Evolutionary conservation across 768 basidiomycete species (phyloP).

Genomic region (Polyporus arcularius): DNA sequence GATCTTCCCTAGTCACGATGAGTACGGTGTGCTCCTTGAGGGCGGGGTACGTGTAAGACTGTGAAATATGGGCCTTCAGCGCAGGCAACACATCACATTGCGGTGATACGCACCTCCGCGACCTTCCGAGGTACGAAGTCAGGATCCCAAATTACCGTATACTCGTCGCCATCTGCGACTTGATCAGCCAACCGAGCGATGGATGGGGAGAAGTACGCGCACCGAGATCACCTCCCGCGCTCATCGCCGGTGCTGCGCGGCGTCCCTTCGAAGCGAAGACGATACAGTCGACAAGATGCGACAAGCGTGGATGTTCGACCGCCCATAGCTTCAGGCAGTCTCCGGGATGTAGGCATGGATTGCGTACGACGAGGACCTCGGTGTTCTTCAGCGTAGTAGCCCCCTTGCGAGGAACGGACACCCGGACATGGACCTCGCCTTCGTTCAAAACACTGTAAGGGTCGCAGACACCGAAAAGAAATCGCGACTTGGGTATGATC

Average conservation of each 20-base stretch:
- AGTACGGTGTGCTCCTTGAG: slow-evolving; percentile 53
- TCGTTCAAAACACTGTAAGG: slow-evolving; percentile 62
- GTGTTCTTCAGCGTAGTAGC: slow-evolving; percentile 56
- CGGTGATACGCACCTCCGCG: slow-evolving; percentile 43
- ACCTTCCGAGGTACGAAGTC: slow-evolving; percentile 59
- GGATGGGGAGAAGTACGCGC: slow-evolving; percentile 23
- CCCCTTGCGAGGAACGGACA: slow-evolving; percentile 53
- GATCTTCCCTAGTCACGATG: slow-evolving; percentile 52
- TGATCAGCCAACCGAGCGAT: not conserved
- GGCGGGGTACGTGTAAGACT: slow-evolving; percentile 71
- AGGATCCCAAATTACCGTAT: slow-evolving; percentile 70
- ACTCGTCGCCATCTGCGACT: slow-evolving; percentile 53
- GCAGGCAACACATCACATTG: not conserved
- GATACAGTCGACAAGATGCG: slow-evolving; percentile 65
- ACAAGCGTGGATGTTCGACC: slow-evolving; percentile 47
- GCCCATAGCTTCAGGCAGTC: slow-evolving; percentile 68
- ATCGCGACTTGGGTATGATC: slow-evolving; percentile 61
- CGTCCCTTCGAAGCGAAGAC: slow-evolving; percentile 66
- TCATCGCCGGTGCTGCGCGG: slow-evolving; percentile 68
- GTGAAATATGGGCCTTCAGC: not conserved
- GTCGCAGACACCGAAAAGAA: slow-evolving; percentile 69
- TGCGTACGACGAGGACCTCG: slow-evolving; percentile 65
- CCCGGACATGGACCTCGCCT: slow-evolving; percentile 64
- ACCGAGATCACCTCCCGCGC: slow-evolving; percentile 67
- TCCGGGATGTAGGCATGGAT: slow-evolving; percentile 71